Conservation (phyloP, 768 basidiomycete species). For the Naganishia vaughanmartiniae region DNA sequence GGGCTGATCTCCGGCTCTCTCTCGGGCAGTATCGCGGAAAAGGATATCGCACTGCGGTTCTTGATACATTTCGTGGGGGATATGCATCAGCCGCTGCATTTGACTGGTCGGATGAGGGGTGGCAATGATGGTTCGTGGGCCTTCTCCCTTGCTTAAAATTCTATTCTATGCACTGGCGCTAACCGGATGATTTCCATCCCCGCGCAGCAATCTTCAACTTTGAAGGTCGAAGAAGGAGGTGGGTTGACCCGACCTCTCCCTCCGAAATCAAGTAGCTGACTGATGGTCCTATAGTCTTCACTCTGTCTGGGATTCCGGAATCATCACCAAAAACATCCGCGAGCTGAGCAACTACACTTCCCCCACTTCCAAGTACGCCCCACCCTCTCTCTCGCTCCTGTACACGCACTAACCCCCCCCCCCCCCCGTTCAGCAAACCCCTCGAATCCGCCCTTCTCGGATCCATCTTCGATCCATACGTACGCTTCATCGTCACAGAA, state of each 20-base stretch:
- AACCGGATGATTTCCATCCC: conserved; percentile 32
- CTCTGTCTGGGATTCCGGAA: conserved; percentile 77
- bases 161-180: too few species aligned
- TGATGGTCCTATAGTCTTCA: conserved; percentile 62
- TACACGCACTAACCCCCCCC: background rate
- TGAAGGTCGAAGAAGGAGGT: conserved; percentile 57
- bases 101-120: conserved; percentile 80
- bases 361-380: conserved; percentile 62
- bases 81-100: conserved; percentile 88
- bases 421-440: conserved; percentile 39
- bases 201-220: conserved; percentile 62
- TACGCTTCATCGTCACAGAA: conserved; percentile 83
- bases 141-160: background rate
- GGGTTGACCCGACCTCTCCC: background rate
- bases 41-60: conserved; percentile 84
- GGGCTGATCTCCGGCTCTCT: background rate
- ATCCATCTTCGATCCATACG: conserved; percentile 80
- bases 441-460: conserved; percentile 69
- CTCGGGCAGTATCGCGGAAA: conserved; percentile 36
- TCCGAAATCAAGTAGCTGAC: background rate
- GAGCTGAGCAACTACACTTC: conserved; percentile 74
- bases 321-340: conserved; percentile 79
- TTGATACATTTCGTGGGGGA: conserved; percentile 91
- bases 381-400: too few species aligned
- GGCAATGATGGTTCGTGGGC: conserved; percentile 67